A percentile compares a stretch with the other conserved stretches of the same genome.
Conservation (phyloP, 176 grass and related monocot species). For the Hsuehochloa calcarea region DNA sequence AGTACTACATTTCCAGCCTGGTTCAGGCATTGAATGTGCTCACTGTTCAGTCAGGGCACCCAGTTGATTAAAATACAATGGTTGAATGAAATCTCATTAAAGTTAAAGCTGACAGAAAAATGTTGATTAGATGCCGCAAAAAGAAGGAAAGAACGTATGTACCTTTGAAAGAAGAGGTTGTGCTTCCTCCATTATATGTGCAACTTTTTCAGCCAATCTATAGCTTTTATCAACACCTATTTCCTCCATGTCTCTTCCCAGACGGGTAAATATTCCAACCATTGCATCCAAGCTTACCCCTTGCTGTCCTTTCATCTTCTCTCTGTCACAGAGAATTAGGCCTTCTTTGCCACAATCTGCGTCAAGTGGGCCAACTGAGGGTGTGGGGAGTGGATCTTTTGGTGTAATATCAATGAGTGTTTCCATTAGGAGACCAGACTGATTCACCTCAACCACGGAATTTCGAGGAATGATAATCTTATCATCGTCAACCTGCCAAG, state of each 20-base stretch:
- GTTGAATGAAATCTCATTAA: not conserved
- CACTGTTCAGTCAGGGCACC: not conserved
- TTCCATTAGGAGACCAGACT: slow-evolving; percentile 85
- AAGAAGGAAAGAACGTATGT: not conserved
- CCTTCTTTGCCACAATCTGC: slow-evolving; percentile 55
- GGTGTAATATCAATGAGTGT: slow-evolving; percentile 76
- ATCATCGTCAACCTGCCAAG: slow-evolving; percentile 67
- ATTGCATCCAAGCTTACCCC: slow-evolving; percentile 86
- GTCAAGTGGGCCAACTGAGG: slow-evolving; percentile 58
- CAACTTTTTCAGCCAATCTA: slow-evolving; percentile 66
- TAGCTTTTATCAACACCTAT: slow-evolving; percentile 60
- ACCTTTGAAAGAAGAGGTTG: slow-evolving; percentile 71
- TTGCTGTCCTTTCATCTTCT: slow-evolving; percentile 60
- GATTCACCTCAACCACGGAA: slow-evolving; percentile 70
- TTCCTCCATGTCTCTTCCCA: slow-evolving; percentile 72
- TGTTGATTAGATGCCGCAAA: not conserved
- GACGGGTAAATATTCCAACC: slow-evolving; percentile 67
- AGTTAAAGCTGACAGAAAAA: not conserved
- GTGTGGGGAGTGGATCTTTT: slow-evolving; percentile 56
- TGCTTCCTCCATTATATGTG: slow-evolving; percentile 65
- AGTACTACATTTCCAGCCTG: not conserved
- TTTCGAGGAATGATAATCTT: slow-evolving; percentile 72
- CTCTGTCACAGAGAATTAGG: slow-evolving; percentile 69
- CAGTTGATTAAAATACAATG: not conserved
- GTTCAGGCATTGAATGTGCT: not conserved